A percentile compares a stretch with the other conserved stretches of the same genome.
Evolutionary conservation across 1,139 yeast genomes (phyloP).

Genomic region (Eremothecium gossypii): DNA sequence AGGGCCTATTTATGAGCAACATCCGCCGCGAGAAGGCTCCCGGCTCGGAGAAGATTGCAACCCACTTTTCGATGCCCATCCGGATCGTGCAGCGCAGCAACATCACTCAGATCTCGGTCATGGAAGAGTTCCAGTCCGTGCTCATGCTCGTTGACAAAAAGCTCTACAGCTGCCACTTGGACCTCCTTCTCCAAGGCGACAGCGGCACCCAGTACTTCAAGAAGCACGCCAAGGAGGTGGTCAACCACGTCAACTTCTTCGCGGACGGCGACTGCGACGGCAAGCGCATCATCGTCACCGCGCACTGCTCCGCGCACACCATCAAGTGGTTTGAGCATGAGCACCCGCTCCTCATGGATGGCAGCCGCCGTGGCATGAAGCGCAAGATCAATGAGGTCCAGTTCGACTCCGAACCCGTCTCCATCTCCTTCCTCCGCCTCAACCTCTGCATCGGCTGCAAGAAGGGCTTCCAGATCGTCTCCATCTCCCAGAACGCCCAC

Average conservation of each 20-base stretch:
- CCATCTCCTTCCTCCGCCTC: constrained; percentile 81
- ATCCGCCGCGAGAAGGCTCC: constrained; percentile 36
- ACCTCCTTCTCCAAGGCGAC: constrained; percentile 50
- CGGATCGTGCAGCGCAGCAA: constrained; percentile 67
- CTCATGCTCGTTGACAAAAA: constrained; percentile 77
- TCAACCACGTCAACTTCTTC: constrained; percentile 80
- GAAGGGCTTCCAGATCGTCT: constrained; percentile 89
- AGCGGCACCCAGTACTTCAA: constrained; percentile 42
- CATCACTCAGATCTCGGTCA: constrained; percentile 81
- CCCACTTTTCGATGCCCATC: constrained; percentile 66
- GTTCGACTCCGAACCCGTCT: constrained; percentile 82
- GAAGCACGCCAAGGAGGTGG: constrained; percentile 66
- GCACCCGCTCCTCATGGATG: constrained; percentile 35
- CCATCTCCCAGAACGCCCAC: constrained; percentile 43
- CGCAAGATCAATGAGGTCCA: constrained; percentile 65
- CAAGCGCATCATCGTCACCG: constrained; percentile 79
- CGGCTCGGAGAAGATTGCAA: constrained; percentile 32
- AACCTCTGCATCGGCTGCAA: constrained; percentile 92
- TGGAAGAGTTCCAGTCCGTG: constrained; percentile 83
- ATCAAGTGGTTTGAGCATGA: constrained; percentile 69
- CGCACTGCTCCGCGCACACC: constrained; percentile 63
- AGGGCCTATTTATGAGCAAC: constrained; percentile 77
- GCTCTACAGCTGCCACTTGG: constrained; percentile 76
- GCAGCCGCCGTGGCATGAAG: constrained; percentile 51
- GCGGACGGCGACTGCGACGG: constrained; percentile 91